Percentiles rank a stretch among this genome's conserved stretches.
Conservation (phyloP, 805 yeast genomes). For the Barnettozyma wickerhamii region DNA sequence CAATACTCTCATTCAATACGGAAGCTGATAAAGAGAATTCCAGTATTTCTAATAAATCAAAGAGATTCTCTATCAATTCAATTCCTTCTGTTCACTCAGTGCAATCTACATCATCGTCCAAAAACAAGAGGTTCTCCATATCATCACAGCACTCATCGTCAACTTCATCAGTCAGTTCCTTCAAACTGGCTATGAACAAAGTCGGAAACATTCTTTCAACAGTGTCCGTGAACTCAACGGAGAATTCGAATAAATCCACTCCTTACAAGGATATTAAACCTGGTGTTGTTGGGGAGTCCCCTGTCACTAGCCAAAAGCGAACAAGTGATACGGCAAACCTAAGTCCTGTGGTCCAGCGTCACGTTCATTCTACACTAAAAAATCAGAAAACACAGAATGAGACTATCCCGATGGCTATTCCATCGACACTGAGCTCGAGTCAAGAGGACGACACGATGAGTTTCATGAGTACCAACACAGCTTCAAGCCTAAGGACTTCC, state of each 20-base stretch:
- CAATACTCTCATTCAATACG: slow-evolving; percentile 22
- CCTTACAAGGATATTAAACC: slow-evolving; percentile 18
- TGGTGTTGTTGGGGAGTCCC: slow-evolving; percentile 22
- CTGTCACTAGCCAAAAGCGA: slow-evolving; percentile 2
- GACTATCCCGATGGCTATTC: slow-evolving; percentile 6
- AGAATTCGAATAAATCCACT: slow-evolving; percentile 19
- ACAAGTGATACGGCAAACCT: slow-evolving; percentile 9
- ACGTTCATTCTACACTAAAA: slow-evolving; percentile 3
- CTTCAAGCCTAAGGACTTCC: slow-evolving; percentile 21
- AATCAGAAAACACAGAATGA: slow-evolving; percentile 9
- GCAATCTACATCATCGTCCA: slow-evolving; percentile 11
- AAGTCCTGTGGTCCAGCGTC: slow-evolving; percentile 10
- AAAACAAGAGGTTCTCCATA: slow-evolving; percentile 21
- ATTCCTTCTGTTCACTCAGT: slow-evolving; percentile 8
- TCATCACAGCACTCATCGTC: slow-evolving; percentile 18
- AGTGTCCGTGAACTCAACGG: slow-evolving; percentile 20
- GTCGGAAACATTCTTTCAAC: slow-evolving; percentile 23
- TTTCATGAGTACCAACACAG: slow-evolving; percentile 14
- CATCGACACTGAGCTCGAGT: neutral
- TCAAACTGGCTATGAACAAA: slow-evolving; percentile 21
- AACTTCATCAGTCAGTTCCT: slow-evolving; percentile 16
- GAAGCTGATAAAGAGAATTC: slow-evolving; percentile 21
- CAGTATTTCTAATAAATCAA: slow-evolving; percentile 1
- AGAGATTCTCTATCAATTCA: slow-evolving; percentile 12
- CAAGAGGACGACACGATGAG: slow-evolving; percentile 19